These are phyloP conservation scores for Globisporangium apiculatum DNA, from an alignment of 352 stramenopile species.

Conservation along the genomic window DNA sequence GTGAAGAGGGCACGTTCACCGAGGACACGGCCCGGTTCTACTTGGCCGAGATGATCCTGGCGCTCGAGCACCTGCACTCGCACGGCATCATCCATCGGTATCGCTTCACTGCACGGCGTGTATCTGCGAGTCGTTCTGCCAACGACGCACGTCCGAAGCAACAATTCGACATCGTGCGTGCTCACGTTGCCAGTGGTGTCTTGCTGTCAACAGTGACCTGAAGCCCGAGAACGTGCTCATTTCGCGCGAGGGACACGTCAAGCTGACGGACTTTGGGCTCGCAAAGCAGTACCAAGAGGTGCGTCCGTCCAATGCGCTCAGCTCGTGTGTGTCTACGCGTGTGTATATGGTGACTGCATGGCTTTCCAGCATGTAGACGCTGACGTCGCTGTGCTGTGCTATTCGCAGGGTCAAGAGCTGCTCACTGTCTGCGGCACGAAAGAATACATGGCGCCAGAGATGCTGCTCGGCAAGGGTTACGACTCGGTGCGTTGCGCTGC, in stretches of 20 bases:
- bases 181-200: neutral
- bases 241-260: constrained; percentile 83
- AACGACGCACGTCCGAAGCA: neutral
- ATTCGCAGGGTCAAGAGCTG: constrained; percentile 44
- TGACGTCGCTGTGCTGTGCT: too few relatives aligned
- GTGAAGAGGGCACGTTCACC: constrained; percentile 56
- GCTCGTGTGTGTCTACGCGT: too few relatives aligned
- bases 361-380: neutral
- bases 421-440: constrained; percentile 76
- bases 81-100: constrained; percentile 83
- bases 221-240: constrained; percentile 93
- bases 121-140: neutral
- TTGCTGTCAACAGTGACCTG: constrained; percentile 44
- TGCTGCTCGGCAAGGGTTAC: constrained; percentile 79
- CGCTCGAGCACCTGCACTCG: constrained; percentile 70
- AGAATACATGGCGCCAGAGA: constrained; percentile 86
- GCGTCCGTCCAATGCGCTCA: neutral
- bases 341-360: neutral
- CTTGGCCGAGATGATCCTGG: constrained; percentile 79
- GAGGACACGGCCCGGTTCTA: constrained; percentile 77
- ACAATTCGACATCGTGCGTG: too few relatives aligned
- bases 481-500: constrained; percentile 34
- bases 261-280: constrained; percentile 90
- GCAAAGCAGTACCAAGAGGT: constrained; percentile 63
- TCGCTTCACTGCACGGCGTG: neutral